Base-by-base conservation (phyloP, 352 stramenopile genomes). In the Aphanomyces stellatus region DNA sequence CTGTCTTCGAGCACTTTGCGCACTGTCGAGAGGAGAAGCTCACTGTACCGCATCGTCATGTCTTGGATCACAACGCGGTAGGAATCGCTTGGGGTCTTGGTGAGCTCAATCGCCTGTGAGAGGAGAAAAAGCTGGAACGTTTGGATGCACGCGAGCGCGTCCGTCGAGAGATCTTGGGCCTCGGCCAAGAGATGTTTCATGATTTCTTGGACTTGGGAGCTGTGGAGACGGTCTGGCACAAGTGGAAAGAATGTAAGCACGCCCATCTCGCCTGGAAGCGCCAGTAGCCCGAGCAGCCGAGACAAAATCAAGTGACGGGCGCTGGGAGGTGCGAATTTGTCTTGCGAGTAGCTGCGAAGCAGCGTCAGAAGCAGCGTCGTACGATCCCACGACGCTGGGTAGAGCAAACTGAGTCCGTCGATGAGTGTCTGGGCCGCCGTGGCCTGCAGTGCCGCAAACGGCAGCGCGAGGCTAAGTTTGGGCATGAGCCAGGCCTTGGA, bases 101-200 rank as follows among this genome's bases (percentile, higher is more conserved):
- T 91, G 27, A 88, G 53, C 24, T 88, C 79, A 0, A 92, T 70
- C 40, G 80, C 86, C 76, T 91, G 80, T 37, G 86, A 81, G 15
- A 94, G 72, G 13, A 94, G 33, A 69, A 82, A 87, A 1, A 91
- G 53, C 56, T 94, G 86, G 69, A 92, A 94, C 8, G 76, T 81
- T 53, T 90, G 82, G 41, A 94, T 56, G 17, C 92, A 51, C 2
- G 72, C 62, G 48, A 94, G 69, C 7, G 53, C 51, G n/a, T 70
- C 61, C 33, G 55, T 28, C 30, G 28, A 1, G 19, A 34, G n/a
- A 33, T 33, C 6, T 60, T 59, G 42, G 34, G 46, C 19, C 17
- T 8, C 13, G 3, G 55, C 30, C 19, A 64, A 22, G 11, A 64
- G 25, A 64, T 64, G 55, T 6, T 13, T 35, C n/a, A 64, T 27